Percentiles rank a stretch among this genome's conserved stretches.
Conservation (phyloP, 2,329 filamentous ascomycete genomes). For the Colletotrichum melonis region DNA sequence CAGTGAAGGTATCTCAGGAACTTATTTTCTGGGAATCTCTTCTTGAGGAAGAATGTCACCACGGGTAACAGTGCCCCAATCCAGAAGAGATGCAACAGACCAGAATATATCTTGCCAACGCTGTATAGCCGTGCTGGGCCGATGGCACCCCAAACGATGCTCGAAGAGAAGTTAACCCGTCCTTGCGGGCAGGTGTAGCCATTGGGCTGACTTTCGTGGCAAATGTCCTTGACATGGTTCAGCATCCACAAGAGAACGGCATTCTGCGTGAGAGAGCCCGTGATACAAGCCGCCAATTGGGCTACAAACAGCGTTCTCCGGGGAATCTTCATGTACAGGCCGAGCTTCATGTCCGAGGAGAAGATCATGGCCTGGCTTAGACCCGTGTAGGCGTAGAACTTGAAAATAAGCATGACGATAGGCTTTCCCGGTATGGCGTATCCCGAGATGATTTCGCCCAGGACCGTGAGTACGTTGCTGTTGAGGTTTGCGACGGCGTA, state of each 20-base stretch:
- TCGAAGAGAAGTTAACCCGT: constrained; percentile 59
- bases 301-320: constrained; percentile 70
- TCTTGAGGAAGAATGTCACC: constrained; percentile 29
- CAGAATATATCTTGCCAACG: constrained; percentile 57
- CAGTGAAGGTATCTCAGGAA: constrained; percentile 24
- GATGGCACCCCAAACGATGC: constrained; percentile 63
- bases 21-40: constrained; percentile 5
- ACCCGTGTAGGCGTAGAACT: constrained; percentile 49
- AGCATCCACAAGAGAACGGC: constrained; percentile 46
- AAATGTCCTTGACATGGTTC: constrained; percentile 53
- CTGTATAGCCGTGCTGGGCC: constrained; percentile 61
- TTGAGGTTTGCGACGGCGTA: constrained; percentile 55
- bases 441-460: constrained; percentile 27
- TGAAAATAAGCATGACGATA: constrained; percentile 53
- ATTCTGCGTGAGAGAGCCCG: constrained; percentile 57
- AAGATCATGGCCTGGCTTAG: constrained; percentile 50
- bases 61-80: constrained; percentile 45
- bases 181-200: constrained; percentile 61
- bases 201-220: constrained; percentile 51
- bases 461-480: constrained; percentile 52
- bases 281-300: constrained; percentile 67
- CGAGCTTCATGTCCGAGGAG: constrained; percentile 62
- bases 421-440: constrained; percentile 61
- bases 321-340: constrained; percentile 65
- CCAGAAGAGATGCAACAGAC: constrained; percentile 63